Percentiles rank a stretch among this genome's conserved stretches.
Evolutionary conservation across 208 protist species (phyloP).

Genomic region (Vickermania ingenoplastis): DNA sequence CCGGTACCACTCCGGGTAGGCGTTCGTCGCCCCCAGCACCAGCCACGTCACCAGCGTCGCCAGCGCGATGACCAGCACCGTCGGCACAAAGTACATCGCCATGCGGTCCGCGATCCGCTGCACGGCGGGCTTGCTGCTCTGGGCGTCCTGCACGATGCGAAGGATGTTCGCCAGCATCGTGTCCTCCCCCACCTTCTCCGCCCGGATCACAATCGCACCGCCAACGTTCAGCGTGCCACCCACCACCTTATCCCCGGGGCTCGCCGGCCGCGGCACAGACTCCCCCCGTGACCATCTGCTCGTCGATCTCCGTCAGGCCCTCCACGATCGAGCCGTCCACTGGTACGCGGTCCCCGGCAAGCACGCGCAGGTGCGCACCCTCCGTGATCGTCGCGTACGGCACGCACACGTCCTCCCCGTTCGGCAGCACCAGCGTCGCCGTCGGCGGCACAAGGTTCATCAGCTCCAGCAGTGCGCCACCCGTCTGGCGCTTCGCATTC

Average conservation of each 20-base stretch:
- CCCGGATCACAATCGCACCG: conserved; percentile 44
- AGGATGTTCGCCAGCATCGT: conserved; percentile 92
- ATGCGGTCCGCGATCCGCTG: no score
- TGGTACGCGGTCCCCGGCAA: conserved; percentile 85
- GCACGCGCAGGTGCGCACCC: conserved; percentile 73
- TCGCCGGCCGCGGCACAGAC: conserved; percentile 62
- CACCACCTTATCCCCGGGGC: conserved; percentile 39
- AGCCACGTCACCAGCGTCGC: conserved; percentile 90
- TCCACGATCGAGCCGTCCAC: conserved; percentile 85
- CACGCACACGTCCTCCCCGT: conserved; percentile 17
- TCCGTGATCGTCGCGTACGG: no score
- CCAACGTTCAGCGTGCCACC: conserved; percentile 77
- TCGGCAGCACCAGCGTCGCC: conserved; percentile 20
- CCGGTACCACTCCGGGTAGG: conserved; percentile 63
- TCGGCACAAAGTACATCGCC: conserved; percentile 90
- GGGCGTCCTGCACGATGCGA: conserved; percentile 94
- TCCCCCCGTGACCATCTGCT: conserved; percentile 95
- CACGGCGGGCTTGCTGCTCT: conserved; percentile 91
- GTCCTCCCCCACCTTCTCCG: conserved; percentile 69
- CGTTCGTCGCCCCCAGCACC: conserved; percentile 34
- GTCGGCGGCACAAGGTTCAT: conserved; percentile 71
- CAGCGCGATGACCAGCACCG: conserved; percentile 81
- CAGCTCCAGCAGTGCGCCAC: conserved; percentile 75
- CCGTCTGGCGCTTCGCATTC: conserved; percentile 89
- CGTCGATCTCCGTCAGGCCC: conserved; percentile 86